phyloP scores from a whole-genome alignment of 768 basidiomycete species.

The Inosperma sp. region DNA sequence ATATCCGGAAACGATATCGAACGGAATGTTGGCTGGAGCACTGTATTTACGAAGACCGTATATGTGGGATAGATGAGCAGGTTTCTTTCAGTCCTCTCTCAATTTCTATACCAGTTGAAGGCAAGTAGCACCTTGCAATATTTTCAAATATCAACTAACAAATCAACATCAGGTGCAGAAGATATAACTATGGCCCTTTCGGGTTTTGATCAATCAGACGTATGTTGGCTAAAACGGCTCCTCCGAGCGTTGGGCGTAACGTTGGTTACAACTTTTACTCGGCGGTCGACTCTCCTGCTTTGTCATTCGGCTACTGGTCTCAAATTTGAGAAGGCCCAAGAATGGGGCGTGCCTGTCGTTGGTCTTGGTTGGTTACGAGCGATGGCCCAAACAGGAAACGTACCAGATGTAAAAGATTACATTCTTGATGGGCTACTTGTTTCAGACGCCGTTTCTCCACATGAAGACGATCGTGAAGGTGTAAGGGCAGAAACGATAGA shows the following conservation, averaged over 20 bases:
- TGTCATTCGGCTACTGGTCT: slow-evolving; percentile 66
- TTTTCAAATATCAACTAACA: neutral
- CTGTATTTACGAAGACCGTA: slow-evolving; percentile 70
- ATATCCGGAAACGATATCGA: too few species aligned
- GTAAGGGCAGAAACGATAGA: slow-evolving; percentile 3
- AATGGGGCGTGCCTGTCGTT: slow-evolving; percentile 78
- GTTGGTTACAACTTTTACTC: slow-evolving; percentile 51
- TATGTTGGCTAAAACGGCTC: slow-evolving; percentile 61
- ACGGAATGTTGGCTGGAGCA: slow-evolving; percentile 95
- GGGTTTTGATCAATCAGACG: slow-evolving; percentile 67
- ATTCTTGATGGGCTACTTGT: too few species aligned
- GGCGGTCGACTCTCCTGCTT: slow-evolving; percentile 72
- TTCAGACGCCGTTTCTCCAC: too few species aligned
- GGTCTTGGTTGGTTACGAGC: slow-evolving; percentile 63
- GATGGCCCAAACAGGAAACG: slow-evolving; percentile 48
- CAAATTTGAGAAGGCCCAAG: slow-evolving; percentile 73
- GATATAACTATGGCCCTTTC: slow-evolving; percentile 62
- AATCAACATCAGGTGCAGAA: slow-evolving; percentile 44
- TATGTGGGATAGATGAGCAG: slow-evolving; percentile 65
- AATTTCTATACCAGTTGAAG: slow-evolving; percentile 52
- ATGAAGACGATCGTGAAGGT: slow-evolving; percentile 8
- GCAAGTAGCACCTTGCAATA: slow-evolving; percentile 32
- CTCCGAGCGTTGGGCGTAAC: slow-evolving; percentile 59
- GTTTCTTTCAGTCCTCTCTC: slow-evolving; percentile 65
- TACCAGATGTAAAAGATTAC: slow-evolving; percentile 37